Evolutionary conservation across 1,284 basidiomycete genomes (phyloP), one percentile per base, ranked within the genome.

Genomic region (Wallemia mellicola): DNA sequence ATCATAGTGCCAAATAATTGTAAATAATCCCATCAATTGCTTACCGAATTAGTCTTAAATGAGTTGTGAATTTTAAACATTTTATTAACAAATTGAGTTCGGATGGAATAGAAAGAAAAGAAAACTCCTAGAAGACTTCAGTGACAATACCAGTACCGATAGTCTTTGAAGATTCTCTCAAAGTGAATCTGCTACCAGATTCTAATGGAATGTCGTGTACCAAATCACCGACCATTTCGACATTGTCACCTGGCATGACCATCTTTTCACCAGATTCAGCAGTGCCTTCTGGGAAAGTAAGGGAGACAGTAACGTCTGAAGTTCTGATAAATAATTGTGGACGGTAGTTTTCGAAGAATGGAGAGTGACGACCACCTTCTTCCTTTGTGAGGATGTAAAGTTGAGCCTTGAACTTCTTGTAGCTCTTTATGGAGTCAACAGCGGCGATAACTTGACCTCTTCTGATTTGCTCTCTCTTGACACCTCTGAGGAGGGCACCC

Each of bases 301-400:
- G 73, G 32, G 77, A 73, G 60, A 82, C 82, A 38, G 91, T 95
- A 64, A 96, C 82, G 69, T 99, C 91, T 62, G 88, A 85, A 25
- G 94, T 98, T 63, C 92, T 86, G 69, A 94, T 77, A 78, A 89
- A 99, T 64, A 96, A 78, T 72, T 96, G 94, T 27, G 92, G 94
- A 55, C 84, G 80, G 76, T 96, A 98, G 75, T 92, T 86, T 71
- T 79, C 76, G 80, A 88, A 84, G 79, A 99, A 98, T 61, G 94
- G 92, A 59, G 87, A 94, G 74, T 89, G 89, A 65, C 94, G 86
- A 63, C 94, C 94, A 69, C 91, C 89, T 76, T 96, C 92, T 65
- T 96, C 92, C 73, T 96, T 95, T 63, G 88, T 94, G 66, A 96
- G 77, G 63, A 92, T 63, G 70, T 94, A 95, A 67, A 92, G 78